Percentiles rank a stretch among this genome's conserved stretches.
phyloP scores from a whole-genome alignment of 352 stramenopile species.

The Discostella stelligera region DNA sequence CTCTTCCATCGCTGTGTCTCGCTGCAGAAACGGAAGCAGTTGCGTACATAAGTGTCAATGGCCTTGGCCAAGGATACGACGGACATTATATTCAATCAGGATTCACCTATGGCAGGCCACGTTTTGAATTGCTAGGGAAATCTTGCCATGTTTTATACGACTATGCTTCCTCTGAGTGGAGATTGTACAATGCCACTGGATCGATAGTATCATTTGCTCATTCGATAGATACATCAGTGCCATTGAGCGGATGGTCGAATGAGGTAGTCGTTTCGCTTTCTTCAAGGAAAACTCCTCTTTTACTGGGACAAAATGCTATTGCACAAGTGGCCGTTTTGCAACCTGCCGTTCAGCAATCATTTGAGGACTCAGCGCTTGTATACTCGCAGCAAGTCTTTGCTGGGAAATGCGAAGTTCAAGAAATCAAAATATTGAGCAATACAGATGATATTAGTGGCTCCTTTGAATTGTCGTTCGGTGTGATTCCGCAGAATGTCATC shows the following conservation, averaged over 20 bases:
- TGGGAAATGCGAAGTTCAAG: slow-evolving; percentile 68
- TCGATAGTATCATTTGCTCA: slow-evolving; percentile 42
- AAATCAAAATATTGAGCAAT: slow-evolving; percentile 61
- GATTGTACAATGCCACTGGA: slow-evolving; percentile 33
- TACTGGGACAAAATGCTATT: slow-evolving; percentile 39
- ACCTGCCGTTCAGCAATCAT: slow-evolving; percentile 54
- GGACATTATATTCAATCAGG: slow-evolving; percentile 43
- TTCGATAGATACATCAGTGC: slow-evolving; percentile 34
- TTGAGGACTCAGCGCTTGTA: slow-evolving; percentile 51
- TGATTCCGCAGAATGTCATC: slow-evolving; percentile 31
- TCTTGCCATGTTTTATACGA: slow-evolving; percentile 46
- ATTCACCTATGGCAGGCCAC: slow-evolving; percentile 47
- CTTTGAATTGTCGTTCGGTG: slow-evolving; percentile 67
- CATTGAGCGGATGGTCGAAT: slow-evolving; percentile 51
- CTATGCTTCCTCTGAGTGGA: slow-evolving; percentile 37
- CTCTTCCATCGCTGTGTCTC: slow-evolving; percentile 37
- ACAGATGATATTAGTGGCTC: slow-evolving; percentile 66
- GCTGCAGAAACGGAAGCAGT: slow-evolving; percentile 33
- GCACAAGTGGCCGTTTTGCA: slow-evolving; percentile 45
- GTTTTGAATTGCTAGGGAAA: slow-evolving; percentile 53
- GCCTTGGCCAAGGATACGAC: slow-evolving; percentile 33
- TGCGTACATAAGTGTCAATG: slow-evolving; percentile 41
- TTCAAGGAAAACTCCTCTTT: slow-evolving; percentile 19
- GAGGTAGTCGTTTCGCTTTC: slow-evolving; percentile 28
- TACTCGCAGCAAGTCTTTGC: slow-evolving; percentile 33